Conservation (phyloP, 116 monocot species). For the Zostera marina region DNA sequence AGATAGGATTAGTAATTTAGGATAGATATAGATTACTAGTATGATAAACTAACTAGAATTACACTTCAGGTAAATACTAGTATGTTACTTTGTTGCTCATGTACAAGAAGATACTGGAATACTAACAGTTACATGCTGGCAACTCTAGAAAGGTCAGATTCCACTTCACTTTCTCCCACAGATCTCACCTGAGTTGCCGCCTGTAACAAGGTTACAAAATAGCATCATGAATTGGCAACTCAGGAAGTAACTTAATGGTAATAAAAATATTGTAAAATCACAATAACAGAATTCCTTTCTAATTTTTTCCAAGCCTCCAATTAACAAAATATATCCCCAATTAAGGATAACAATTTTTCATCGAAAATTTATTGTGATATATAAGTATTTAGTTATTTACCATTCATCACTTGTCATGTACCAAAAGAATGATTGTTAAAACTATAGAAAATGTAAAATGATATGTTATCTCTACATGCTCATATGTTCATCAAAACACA, state of each 20-base stretch:
- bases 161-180: conserved; percentile 49
- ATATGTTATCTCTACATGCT: not conserved
- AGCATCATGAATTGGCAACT: conserved; percentile 9
- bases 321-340: too few relatives aligned
- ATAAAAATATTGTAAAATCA: not conserved
- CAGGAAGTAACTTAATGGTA: conserved; percentile 1
- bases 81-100: conserved; percentile 2
- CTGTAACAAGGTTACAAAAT: conserved; percentile 43
- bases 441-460: too few relatives aligned
- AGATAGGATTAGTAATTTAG: not conserved
- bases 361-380: too few relatives aligned
- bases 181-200: conserved; percentile 24
- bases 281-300: too few relatives aligned
- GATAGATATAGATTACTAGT: not conserved
- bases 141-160: conserved; percentile 52
- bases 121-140: conserved; percentile 47
- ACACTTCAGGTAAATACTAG: conserved; percentile 4
- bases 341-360: too few relatives aligned
- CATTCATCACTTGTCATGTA: too few relatives aligned
- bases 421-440: too few relatives aligned
- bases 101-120: not conserved
- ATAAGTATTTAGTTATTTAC: too few relatives aligned
- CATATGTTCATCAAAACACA: not conserved
- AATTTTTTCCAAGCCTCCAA: too few relatives aligned
- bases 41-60: conserved; percentile 7